phyloP scores from a whole-genome alignment of 148 eudicot genomes.

The Beta vulgaris region DNA sequence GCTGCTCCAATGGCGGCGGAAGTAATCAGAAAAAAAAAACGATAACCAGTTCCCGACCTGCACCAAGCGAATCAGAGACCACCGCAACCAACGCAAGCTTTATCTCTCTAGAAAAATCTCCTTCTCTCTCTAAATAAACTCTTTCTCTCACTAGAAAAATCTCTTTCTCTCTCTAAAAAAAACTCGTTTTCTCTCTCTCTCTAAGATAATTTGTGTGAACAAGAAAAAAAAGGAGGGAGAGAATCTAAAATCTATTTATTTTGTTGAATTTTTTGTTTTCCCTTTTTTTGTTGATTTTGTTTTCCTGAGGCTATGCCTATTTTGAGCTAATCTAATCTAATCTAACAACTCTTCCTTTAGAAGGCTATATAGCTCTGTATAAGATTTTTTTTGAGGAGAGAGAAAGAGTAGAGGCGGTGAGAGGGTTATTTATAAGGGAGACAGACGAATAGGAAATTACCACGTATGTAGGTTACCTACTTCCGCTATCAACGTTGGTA shows the following conservation, averaged over 20 bases:
- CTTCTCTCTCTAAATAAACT: slow-evolving; percentile 1
- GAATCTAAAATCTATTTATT: not conserved
- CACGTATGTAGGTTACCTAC: slow-evolving; percentile 25
- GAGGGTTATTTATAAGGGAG: slow-evolving; percentile 21
- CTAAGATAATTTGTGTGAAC: slow-evolving; percentile 5
- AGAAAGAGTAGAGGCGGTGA: not conserved
- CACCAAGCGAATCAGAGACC: slow-evolving; percentile 98
- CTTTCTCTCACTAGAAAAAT: slow-evolving; percentile 8
- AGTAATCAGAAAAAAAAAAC: not conserved
- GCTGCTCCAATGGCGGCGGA: slow-evolving; percentile 1
- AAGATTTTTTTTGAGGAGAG: slow-evolving; percentile 6
- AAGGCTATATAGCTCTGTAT: too few relatives aligned
- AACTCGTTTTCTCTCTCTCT: not conserved
- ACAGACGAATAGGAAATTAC: slow-evolving; percentile 22
- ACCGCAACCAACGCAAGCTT: slow-evolving; percentile 41
- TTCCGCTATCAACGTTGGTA: not conserved
- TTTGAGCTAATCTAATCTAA: slow-evolving; percentile 16
- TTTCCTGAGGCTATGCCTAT: slow-evolving; percentile 5
- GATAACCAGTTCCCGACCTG: slow-evolving; percentile 85
- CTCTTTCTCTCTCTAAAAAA: slow-evolving; percentile 9
- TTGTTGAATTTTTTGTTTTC: not conserved
- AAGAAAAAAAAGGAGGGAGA: not conserved
- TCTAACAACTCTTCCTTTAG: not conserved
- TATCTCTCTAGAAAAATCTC: too few relatives aligned
- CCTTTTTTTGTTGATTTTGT: not conserved